phyloP scores from a whole-genome alignment of 495 filamentous ascomycete species.

The Friedmanniomyces endolithicus region DNA sequence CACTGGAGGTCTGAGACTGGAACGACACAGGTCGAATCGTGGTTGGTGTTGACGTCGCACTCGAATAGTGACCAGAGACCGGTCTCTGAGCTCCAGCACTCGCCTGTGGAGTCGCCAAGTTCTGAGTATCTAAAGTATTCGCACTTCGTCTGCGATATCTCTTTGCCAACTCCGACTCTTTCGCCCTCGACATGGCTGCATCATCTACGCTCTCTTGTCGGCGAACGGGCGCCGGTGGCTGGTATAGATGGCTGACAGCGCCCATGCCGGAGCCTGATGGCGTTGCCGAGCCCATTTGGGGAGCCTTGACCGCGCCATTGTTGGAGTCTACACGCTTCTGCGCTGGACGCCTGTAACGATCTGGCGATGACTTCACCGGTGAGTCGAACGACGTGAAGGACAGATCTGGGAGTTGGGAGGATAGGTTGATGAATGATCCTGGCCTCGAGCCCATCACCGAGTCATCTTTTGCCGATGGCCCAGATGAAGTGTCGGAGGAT shows the following conservation, averaged over 20 bases:
- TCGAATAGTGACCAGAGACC: constrained; percentile 3
- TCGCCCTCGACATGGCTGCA: constrained; percentile 31
- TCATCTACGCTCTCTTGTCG: constrained; percentile 44
- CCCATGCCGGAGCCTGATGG: constrained; percentile 35
- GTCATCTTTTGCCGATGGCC: constrained; percentile 27
- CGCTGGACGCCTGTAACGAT: constrained; percentile 50
- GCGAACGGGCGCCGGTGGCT: constrained; percentile 10
- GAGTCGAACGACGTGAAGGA: constrained; percentile 25
- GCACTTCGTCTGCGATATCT: constrained; percentile 73
- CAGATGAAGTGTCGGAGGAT: constrained; percentile 29
- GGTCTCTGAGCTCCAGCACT: constrained; percentile 17
- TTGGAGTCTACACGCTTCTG: constrained; percentile 39
- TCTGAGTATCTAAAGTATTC: constrained; percentile 57
- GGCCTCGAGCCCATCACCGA: constrained; percentile 29
- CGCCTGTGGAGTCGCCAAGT: constrained; percentile 12
- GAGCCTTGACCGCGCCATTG: constrained; percentile 10
- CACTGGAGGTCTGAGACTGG: constrained; percentile 35
- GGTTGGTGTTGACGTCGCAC: constrained; percentile 21
- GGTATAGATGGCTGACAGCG: constrained; percentile 32
- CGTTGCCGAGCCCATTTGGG: constrained; percentile 28
- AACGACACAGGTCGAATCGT: constrained; percentile 26
- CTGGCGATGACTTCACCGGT: constrained; percentile 37
- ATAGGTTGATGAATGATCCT: constrained; percentile 34
- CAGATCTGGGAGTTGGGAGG: constrained; percentile 41
- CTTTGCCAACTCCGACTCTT: constrained; percentile 51